Evolutionary conservation across 179 eudicot species (phyloP).

Genomic region (Pouteria campechiana): DNA sequence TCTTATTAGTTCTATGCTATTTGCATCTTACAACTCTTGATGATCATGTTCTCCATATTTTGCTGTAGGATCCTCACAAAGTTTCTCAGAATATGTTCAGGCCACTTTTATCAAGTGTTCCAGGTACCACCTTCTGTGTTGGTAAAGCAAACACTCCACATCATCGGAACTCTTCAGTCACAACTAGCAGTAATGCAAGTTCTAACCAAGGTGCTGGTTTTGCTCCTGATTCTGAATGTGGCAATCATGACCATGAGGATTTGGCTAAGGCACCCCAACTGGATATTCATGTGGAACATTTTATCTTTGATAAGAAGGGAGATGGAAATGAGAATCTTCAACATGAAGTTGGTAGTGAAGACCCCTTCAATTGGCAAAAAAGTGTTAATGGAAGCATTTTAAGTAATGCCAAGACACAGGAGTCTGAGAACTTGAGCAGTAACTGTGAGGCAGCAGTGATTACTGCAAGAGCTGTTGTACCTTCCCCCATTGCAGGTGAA

Average conservation of each 20-base stretch:
- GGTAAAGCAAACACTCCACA: slow-evolving; percentile 50
- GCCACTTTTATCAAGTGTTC: slow-evolving; percentile 94
- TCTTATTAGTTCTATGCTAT: no score
- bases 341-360: slow-evolving; percentile 12
- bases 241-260: slow-evolving; percentile 58
- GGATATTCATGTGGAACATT: slow-evolving; percentile 45
- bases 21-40: no score
- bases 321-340: slow-evolving; percentile 21
- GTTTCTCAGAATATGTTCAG: slow-evolving; percentile 96
- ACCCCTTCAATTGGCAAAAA: slow-evolving; percentile 11
- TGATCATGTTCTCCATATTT: no score
- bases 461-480: no score
- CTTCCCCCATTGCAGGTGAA: no score
- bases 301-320: slow-evolving; percentile 51
- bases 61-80: slow-evolving; percentile 64
- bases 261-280: slow-evolving; percentile 27
- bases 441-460: no score
- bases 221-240: slow-evolving; percentile 62
- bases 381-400: slow-evolving; percentile 10
- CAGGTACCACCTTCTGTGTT: slow-evolving; percentile 72
- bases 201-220: slow-evolving; percentile 64
- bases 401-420: slow-evolving; percentile 13
- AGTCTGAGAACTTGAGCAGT: slow-evolving; percentile 12
- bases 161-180: slow-evolving; percentile 70
- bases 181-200: slow-evolving; percentile 89